Conservation (phyloP, 2,329 filamentous ascomycete species). For the Penicillium sp. region DNA sequence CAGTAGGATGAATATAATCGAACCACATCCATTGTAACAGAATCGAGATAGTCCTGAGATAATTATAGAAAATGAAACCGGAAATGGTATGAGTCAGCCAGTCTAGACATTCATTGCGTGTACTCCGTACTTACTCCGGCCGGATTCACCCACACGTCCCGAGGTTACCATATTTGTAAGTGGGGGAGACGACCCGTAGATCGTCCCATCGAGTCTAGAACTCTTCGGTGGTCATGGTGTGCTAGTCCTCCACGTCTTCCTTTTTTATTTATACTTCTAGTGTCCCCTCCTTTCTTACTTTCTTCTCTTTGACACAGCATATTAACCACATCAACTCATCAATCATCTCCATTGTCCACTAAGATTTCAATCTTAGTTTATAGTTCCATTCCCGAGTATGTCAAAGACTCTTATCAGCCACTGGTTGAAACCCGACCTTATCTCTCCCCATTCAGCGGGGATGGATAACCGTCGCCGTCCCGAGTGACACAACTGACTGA, state of each 20-base stretch:
- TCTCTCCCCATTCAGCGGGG: conserved; percentile 24
- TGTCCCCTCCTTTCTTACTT: not conserved
- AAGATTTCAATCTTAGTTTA: not conserved
- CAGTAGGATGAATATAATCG: not conserved
- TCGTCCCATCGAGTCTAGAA: not conserved
- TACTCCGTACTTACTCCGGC: not conserved
- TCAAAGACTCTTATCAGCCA: not conserved
- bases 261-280: not conserved
- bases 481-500: conserved; percentile 9
- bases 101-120: not conserved
- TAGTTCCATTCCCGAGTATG: not conserved
- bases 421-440: conserved; percentile 16
- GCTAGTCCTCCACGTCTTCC: not conserved
- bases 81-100: not conserved
- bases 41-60: not conserved
- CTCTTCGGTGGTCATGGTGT: not conserved
- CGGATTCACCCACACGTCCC: not conserved
- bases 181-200: not conserved
- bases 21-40: not conserved
- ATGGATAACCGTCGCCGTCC: conserved; percentile 17
- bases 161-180: not conserved
- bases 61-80: not conserved
- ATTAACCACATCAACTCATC: too few species aligned
- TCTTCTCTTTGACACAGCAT: too few species aligned
- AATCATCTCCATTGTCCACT: too few species aligned